Evolutionary conservation across 108 stramenopile species (phyloP).

Genomic region (Cylindrotheca fusiformis): DNA sequence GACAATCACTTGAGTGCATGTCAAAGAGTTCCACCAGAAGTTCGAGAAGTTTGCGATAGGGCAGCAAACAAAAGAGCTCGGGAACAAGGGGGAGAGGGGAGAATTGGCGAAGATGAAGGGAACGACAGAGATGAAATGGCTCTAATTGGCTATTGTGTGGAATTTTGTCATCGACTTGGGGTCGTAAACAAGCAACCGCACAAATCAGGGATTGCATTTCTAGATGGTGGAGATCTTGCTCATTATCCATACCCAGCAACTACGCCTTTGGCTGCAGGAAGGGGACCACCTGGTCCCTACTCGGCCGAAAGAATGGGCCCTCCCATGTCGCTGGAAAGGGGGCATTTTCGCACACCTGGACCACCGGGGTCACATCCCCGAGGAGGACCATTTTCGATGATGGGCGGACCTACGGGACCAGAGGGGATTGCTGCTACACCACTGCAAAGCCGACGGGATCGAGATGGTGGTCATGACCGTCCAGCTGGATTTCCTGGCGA

Average conservation of each 20-base stretch:
- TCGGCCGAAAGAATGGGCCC: constrained; percentile 16
- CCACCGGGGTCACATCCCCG: constrained; percentile 9
- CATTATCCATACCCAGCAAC: constrained; percentile 1
- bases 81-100: constrained; percentile 2
- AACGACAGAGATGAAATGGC: constrained; percentile 22
- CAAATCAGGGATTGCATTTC: constrained; percentile 41
- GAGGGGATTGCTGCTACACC: constrained; percentile 20
- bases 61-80: constrained; percentile 23
- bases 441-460: constrained; percentile 16
- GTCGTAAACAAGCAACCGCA: constrained; percentile 32
- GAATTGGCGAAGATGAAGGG: constrained; percentile 4
- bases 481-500: constrained; percentile 12
- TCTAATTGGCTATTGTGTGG: constrained; percentile 35
- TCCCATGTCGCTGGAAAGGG: constrained; percentile 10
- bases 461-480: constrained; percentile 1
- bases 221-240: constrained; percentile 2
- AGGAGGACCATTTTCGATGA: constrained; percentile 6
- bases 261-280: constrained; percentile 4
- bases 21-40: constrained; percentile 18
- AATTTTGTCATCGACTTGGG: constrained; percentile 25
- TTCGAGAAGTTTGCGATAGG: constrained; percentile 19
- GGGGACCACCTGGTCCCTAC: constrained; percentile 5
- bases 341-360: constrained; percentile 2
- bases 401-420: constrained; percentile 9
- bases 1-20: constrained; percentile 39